These are phyloP conservation scores for Trametes elegans DNA, from an alignment of 768 basidiomycete genomes.

Conservation along the genomic window DNA sequence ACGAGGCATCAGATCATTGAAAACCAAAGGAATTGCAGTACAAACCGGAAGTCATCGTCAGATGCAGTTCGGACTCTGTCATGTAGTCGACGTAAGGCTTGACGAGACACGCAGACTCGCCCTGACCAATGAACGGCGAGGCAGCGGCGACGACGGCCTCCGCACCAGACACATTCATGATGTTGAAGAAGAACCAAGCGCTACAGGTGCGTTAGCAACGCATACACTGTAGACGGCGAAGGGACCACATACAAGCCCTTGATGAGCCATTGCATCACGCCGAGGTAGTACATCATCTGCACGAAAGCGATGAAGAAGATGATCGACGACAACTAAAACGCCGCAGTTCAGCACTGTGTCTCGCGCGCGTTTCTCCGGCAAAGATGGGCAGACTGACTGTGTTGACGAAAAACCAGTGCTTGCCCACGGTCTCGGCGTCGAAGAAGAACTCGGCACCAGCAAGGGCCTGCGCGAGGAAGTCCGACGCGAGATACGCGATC, in stretches of 20 bases:
- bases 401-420: conserved; percentile 86
- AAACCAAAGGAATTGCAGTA: background rate
- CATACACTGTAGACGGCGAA: background rate
- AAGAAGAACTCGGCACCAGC: conserved; percentile 85
- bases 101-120: conserved; percentile 85
- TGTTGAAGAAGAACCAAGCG: conserved; percentile 92
- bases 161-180: conserved; percentile 90
- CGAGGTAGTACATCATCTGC: conserved; percentile 88
- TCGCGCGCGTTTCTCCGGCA: too few relatives aligned
- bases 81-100: conserved; percentile 80
- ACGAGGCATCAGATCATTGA: background rate
- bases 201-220: conserved; percentile 33
- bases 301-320: conserved; percentile 95
- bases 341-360: background rate
- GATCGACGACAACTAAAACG: conserved; percentile 60
- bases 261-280: conserved; percentile 94
- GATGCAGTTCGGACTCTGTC: conserved; percentile 84
- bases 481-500: conserved; percentile 76
- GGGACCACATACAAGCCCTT: conserved; percentile 63
- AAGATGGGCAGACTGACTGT: conserved; percentile 60
- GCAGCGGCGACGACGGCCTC: conserved; percentile 92
- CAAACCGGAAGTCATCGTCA: conserved; percentile 82
- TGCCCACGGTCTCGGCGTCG: conserved; percentile 56
- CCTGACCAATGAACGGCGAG: conserved; percentile 92
- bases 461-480: conserved; percentile 68